Base-by-base conservation (phyloP, 2,329 filamentous ascomycete species). In the Ophiosphaerella korrae region DNA sequence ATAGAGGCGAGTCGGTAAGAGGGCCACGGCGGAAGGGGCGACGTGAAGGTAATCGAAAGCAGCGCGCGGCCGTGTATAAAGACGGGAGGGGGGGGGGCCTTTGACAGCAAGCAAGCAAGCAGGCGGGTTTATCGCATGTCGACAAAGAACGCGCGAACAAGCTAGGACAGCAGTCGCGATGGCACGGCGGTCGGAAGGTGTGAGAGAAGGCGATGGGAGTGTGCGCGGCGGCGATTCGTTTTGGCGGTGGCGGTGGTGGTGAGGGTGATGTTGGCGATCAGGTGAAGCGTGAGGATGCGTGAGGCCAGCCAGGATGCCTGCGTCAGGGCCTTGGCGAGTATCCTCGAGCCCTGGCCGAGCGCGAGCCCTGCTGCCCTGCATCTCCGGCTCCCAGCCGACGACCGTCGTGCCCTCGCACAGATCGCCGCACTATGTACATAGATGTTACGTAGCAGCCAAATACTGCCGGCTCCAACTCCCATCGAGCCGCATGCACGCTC, bases 131-230 rank as follows among this genome's bases (percentile, higher is more conserved):
- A 45, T 51, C 38, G 44, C 50, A 58, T 56, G 46, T 54, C 37
- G 54, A 45, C 31, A 38, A 42, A 18, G 42, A 24, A 40, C 12
- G 45, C 36, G n/a, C 39, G 42, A 45, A 42, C 18, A 37, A n/a
- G 36, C 21, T 41, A 45, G 38, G 50, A 45, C 48, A 51, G 55
- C 44, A 45, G 52, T 53, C 50, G 58, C 55, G 53, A 36, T 53
- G 34, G 39, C 35, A 43, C 34, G 48, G 51, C 42, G 45, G 42
- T 7, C 33, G 38, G 12, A 21, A 23, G 32, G 32, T 9, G 40
- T 21, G 32, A 7, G 29, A 31, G 48, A 23, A 8, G 16, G 42
- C 23, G 50, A 48, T 50, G 50, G 47, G 40, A 26, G 41, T 24
- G 54, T 51, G 54, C 48, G 48, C 38, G 47, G 18, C 29, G 38